Percentiles rank a stretch among this genome's conserved stretches.
These are phyloP conservation scores for Talaromyces atroroseus DNA, from an alignment of 2,329 filamentous ascomycete species.

Conservation along the genomic window DNA sequence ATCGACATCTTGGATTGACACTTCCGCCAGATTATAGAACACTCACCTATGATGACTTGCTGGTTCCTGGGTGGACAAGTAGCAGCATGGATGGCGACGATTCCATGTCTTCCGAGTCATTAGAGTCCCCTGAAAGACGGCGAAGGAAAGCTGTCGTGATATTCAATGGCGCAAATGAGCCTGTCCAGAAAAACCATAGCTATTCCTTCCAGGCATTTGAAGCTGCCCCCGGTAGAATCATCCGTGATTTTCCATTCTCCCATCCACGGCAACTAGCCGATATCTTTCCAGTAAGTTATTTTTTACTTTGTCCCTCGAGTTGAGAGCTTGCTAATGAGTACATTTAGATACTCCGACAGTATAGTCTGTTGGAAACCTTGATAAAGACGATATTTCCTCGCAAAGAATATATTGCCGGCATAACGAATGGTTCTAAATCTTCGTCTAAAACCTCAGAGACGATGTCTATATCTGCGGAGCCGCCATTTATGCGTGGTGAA, in stretches of 20 bases:
- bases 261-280: slow-evolving; percentile 43
- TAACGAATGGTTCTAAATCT: slow-evolving; percentile 4
- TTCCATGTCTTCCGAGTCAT: slow-evolving; percentile 2
- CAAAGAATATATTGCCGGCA: background rate
- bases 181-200: slow-evolving; percentile 31
- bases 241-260: slow-evolving; percentile 39
- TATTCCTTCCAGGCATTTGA: slow-evolving; percentile 42
- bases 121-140: slow-evolving; percentile 23
- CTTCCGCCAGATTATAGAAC: slow-evolving; percentile 37
- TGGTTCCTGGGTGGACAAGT: slow-evolving; percentile 25
- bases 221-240: slow-evolving; percentile 34
- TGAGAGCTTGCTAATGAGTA: background rate
- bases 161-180: slow-evolving; percentile 26
- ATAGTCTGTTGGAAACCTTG: slow-evolving; percentile 37
- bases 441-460: slow-evolving; percentile 9
- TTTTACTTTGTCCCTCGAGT: background rate
- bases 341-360: slow-evolving; percentile 39
- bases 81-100: slow-evolving; percentile 1
- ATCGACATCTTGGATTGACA: slow-evolving; percentile 34
- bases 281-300: slow-evolving; percentile 34
- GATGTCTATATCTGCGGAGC: slow-evolving; percentile 11
- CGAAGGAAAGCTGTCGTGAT: slow-evolving; percentile 29
- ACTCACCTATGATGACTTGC: slow-evolving; percentile 33
- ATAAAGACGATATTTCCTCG: slow-evolving; percentile 31
- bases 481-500: slow-evolving; percentile 16